A percentile compares a stretch with the other conserved stretches of the same genome.
phyloP scores from a whole-genome alignment of 2,329 filamentous ascomycete species.

The Fusarium tanahbumbuense region DNA sequence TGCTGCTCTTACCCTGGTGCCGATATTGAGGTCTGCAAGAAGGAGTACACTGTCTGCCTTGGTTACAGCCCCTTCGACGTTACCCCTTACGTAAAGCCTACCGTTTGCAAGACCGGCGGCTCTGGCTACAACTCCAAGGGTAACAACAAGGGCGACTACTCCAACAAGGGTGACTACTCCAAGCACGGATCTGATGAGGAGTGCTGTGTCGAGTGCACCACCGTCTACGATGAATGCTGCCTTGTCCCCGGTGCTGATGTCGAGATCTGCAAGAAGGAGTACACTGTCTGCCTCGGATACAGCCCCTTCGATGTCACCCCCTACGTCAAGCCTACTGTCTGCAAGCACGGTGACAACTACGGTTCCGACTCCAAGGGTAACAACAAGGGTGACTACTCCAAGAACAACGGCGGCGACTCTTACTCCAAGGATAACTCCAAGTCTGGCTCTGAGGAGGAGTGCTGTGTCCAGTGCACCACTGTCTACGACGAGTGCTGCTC shows the following conservation, averaged over 20 bases:
- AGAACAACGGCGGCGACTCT: not conserved
- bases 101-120: slow-evolving; percentile 31
- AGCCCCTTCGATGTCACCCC: slow-evolving; percentile 19
- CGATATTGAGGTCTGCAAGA: slow-evolving; percentile 25
- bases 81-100: slow-evolving; percentile 26
- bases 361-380: not conserved
- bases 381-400: not conserved
- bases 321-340: slow-evolving; percentile 24
- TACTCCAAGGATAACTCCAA: not conserved
- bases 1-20: slow-evolving; percentile 20
- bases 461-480: slow-evolving; percentile 29
- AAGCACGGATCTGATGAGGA: slow-evolving; percentile 13
- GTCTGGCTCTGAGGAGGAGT: slow-evolving; percentile 24
- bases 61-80: slow-evolving; percentile 30
- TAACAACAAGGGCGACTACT: not conserved
- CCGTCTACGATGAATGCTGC: slow-evolving; percentile 31
- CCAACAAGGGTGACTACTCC: not conserved
- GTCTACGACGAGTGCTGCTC: slow-evolving; percentile 31
- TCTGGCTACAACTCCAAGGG: not conserved
- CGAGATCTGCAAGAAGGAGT: slow-evolving; percentile 18
- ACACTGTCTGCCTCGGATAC: slow-evolving; percentile 28
- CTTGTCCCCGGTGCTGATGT: not conserved
- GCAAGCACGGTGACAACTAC: slow-evolving; percentile 16
- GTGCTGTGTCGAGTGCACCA: slow-evolving; percentile 29
- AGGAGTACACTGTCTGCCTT: slow-evolving; percentile 22